These are phyloP conservation scores for Lachancea lanzarotensis DNA, from an alignment of 805 yeast species.

Conservation along the genomic window DNA sequence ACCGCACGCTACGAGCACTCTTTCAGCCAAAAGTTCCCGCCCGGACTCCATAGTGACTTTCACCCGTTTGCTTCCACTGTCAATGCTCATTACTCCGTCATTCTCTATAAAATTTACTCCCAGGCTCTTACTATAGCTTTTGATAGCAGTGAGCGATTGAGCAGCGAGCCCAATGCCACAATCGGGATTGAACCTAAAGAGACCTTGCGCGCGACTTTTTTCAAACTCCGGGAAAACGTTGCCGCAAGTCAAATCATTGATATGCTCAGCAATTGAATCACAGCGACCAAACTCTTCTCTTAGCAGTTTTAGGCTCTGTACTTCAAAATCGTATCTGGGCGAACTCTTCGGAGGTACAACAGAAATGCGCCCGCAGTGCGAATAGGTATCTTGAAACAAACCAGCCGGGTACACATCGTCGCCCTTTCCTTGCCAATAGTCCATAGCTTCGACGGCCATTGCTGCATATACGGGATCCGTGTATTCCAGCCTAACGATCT, in stretches of 20 bases:
- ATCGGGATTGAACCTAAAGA: slow-evolving; percentile 35
- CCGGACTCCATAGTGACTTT: slow-evolving; percentile 26
- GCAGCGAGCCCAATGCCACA: slow-evolving; percentile 41
- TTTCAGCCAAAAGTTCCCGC: slow-evolving; percentile 27
- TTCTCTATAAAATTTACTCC: slow-evolving; percentile 32
- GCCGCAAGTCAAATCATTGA: slow-evolving; percentile 31
- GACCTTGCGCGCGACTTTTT: slow-evolving; percentile 20
- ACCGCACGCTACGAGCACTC: slow-evolving; percentile 34
- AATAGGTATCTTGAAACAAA: slow-evolving; percentile 22
- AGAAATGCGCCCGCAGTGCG: slow-evolving; percentile 37
- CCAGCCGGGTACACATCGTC: slow-evolving; percentile 6
- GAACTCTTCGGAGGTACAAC: slow-evolving; percentile 33
- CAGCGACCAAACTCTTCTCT: slow-evolving; percentile 20
- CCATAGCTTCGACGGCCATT: slow-evolving; percentile 41
- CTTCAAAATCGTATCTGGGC: slow-evolving; percentile 35
- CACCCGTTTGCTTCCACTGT: slow-evolving; percentile 12
- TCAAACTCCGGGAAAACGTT: slow-evolving; percentile 24
- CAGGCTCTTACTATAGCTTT: slow-evolving; percentile 21
- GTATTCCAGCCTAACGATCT: slow-evolving; percentile 45
- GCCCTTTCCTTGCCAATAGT: slow-evolving; percentile 31
- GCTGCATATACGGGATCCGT: slow-evolving; percentile 37
- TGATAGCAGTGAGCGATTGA: slow-evolving; percentile 32
- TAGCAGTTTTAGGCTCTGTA: slow-evolving; percentile 33
- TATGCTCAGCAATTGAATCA: slow-evolving; percentile 24
- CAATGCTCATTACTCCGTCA: slow-evolving; percentile 16